Evolutionary conservation across 2,329 filamentous ascomycete species (phyloP).

Genomic region (Mycosphaerella arachidis): DNA sequence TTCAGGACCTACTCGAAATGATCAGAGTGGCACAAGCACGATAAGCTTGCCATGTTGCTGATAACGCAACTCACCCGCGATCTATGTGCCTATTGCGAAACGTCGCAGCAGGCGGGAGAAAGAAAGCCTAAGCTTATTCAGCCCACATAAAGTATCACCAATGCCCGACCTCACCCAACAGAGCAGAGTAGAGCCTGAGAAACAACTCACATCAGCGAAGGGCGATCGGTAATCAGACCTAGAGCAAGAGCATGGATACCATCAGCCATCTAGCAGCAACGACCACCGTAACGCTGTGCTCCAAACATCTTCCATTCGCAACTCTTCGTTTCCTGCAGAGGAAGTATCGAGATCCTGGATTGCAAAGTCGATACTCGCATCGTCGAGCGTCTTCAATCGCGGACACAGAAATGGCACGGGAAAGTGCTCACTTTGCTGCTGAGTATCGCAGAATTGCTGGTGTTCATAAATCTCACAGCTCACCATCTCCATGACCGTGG

Average conservation of each 20-base stretch:
- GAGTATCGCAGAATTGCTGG: background rate
- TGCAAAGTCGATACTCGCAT: background rate
- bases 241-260: background rate
- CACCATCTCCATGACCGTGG: background rate
- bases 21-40: too few species aligned
- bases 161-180: background rate
- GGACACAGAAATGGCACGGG: background rate
- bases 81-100: too few species aligned
- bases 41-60: too few species aligned
- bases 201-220: background rate
- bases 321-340: background rate
- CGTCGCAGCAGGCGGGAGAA: too few species aligned
- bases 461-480: background rate
- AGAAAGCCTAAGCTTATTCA: background rate
- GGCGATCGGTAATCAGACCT: background rate
- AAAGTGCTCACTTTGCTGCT: background rate
- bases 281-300: background rate
- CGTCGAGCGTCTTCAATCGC: background rate
- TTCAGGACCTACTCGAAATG: too few species aligned
- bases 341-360: constrained; percentile 1
- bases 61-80: too few species aligned
- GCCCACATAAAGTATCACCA: background rate
- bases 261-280: constrained; percentile 1
- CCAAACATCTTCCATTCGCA: background rate
- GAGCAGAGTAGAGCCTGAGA: background rate